These are phyloP conservation scores for Zopfia rhizophila DNA, from an alignment of 2,329 filamentous ascomycete species.

Conservation along the genomic window DNA sequence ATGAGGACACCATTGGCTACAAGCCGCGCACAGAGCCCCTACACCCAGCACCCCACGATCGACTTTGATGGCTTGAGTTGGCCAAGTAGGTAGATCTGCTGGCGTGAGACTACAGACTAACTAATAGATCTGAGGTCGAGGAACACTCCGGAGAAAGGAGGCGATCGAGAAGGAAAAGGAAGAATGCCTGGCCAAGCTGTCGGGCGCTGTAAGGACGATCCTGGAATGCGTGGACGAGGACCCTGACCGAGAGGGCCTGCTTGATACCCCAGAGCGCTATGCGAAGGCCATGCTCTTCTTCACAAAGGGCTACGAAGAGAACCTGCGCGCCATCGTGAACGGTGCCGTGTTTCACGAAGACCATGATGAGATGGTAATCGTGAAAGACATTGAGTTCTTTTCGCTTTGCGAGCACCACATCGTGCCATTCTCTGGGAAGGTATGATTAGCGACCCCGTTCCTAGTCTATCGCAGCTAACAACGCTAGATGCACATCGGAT, in stretches of 20 bases:
- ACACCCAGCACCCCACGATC: constrained; percentile 54
- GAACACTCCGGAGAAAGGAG: constrained; percentile 68
- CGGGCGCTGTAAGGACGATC: constrained; percentile 67
- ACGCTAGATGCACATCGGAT: constrained; percentile 90
- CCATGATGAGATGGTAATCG: constrained; percentile 93
- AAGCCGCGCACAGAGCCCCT: constrained; percentile 57
- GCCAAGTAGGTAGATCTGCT: constrained; percentile 50
- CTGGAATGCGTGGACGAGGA: constrained; percentile 72
- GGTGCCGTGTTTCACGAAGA: constrained; percentile 91
- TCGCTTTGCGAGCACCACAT: constrained; percentile 94
- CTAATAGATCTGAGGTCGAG: constrained; percentile 57
- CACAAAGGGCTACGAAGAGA: constrained; percentile 93
- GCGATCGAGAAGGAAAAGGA: constrained; percentile 64
- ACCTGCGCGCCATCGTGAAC: constrained; percentile 87
- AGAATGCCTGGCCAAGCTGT: constrained; percentile 64
- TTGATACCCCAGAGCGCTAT: constrained; percentile 78
- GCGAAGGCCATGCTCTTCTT: constrained; percentile 93
- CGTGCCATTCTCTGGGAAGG: constrained; percentile 92
- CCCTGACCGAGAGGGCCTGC: constrained; percentile 67
- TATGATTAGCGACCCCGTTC: constrained; percentile 49
- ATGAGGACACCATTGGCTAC: constrained; percentile 59
- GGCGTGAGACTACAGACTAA: background rate
- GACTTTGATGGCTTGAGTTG: constrained; percentile 61
- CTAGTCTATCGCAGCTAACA: constrained; percentile 1
- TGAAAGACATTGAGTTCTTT: constrained; percentile 93